Base-by-base conservation (phyloP, 805 yeast genomes). In the Candida orba region DNA sequence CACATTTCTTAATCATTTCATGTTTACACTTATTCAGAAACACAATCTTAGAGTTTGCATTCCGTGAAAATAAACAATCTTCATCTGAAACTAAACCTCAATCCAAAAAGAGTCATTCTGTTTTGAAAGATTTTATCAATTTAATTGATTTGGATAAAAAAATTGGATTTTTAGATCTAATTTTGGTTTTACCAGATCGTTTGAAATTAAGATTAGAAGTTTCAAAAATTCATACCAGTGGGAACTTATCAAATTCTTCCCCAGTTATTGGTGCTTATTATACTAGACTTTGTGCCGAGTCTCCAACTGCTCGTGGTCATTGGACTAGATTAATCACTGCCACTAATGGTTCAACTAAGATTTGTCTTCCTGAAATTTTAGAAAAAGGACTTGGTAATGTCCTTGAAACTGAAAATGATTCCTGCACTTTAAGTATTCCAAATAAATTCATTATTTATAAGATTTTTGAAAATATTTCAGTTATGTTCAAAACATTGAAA, bases 381-480 rank as follows among this genome's bases (percentile, higher is more conserved):
- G 46, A 51, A 2, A 63, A 60, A 29, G 49, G 52, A 6, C 47
- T 48, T 2, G 48, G 50, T 7, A 42, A 52, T 54, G 52, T 76
- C 72, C 67, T 64, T 64, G 36, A 63, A 63, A 38, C 67, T 53
- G 52, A 59, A 55, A 54, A 68, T 64, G 56, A 68, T 54, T 40
- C 67, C 45, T 67, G 77, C 52, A 72, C 80, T 42, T 57, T 82
- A 36, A 67, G 69, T 22, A 68, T 88, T 40, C 96, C 97, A 0
- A 77, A 82, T 59, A 78, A 79, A 42, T 85, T 85, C 57, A 69
- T 84, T 41, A 78, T 86, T 43, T 86, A 85, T 63, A 75, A 80
- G 22, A 73, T 90, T n/a, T 78, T 90, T 54, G 96, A 90, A 54
- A 84, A 84, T 53, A 65, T 84, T 14, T 73, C 86, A 17, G 79